Conservation (phyloP, 495 filamentous ascomycete genomes). For the Penicillium bialowiezense region DNA sequence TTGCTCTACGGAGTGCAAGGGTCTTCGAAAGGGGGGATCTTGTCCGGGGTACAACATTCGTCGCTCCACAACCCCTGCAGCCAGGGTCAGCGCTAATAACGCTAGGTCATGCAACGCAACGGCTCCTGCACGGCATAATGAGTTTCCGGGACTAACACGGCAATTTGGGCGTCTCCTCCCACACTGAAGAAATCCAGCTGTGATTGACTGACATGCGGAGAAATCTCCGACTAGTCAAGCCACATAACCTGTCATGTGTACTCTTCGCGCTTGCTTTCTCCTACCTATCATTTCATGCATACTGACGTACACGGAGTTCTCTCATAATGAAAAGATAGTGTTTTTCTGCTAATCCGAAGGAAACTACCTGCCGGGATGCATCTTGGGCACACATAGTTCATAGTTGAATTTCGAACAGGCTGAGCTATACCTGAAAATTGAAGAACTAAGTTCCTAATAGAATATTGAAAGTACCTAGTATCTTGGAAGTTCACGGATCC, state of each 20-base stretch:
- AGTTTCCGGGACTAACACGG: too few species aligned
- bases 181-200: constrained; percentile 1
- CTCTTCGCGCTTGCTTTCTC: neutral
- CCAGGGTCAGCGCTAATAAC: neutral
- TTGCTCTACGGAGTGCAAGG: too few species aligned
- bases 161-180: neutral
- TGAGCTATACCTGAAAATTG: too few species aligned
- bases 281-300: neutral
- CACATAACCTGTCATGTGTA: neutral
- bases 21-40: too few species aligned
- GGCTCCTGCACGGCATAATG: neutral
- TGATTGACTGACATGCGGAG: constrained; percentile 17
- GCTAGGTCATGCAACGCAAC: neutral
- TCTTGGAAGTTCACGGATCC: too few species aligned
- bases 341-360: neutral
- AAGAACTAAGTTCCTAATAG: too few species aligned
- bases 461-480: too few species aligned
- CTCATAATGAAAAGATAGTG: neutral
- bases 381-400: too few species aligned
- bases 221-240: constrained; percentile 16
- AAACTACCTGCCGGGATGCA: too few species aligned
- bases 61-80: too few species aligned
- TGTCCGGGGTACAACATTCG: too few species aligned
- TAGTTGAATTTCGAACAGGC: too few species aligned
- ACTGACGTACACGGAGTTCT: neutral